These are phyloP conservation scores for Sugiyamaella floridensis DNA, from an alignment of 805 yeast genomes.

Conservation along the genomic window DNA sequence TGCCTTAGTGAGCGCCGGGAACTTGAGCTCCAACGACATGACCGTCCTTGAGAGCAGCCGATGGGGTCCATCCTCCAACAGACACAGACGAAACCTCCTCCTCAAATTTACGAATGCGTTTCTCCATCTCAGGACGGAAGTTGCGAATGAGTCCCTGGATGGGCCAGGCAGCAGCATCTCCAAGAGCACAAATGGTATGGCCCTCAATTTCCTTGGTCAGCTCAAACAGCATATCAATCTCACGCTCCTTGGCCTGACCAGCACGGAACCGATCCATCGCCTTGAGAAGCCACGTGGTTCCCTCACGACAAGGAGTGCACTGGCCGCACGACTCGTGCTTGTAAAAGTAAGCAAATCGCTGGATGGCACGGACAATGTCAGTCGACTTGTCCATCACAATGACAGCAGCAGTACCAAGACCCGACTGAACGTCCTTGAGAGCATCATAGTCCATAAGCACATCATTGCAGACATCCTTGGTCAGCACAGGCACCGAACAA, in stretches of 20 bases:
- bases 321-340: constrained; percentile 93
- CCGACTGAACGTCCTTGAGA: constrained; percentile 75
- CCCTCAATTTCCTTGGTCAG: constrained; percentile 84
- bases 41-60: constrained; percentile 55
- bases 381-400: constrained; percentile 85
- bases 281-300: constrained; percentile 76
- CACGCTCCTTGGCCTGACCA: constrained; percentile 76
- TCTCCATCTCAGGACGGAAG: constrained; percentile 76
- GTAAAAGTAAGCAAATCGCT: constrained; percentile 75
- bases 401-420: constrained; percentile 89
- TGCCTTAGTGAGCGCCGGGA: constrained; percentile 20
- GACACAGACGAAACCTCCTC: constrained; percentile 42
- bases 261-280: constrained; percentile 75
- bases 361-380: constrained; percentile 79
- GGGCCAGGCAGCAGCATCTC: constrained; percentile 94
- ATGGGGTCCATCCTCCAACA: constrained; percentile 74
- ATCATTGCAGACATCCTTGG: constrained; percentile 56
- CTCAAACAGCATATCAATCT: constrained; percentile 79
- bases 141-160: constrained; percentile 81
- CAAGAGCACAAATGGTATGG: constrained; percentile 86
- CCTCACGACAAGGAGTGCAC: constrained; percentile 93
- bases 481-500: constrained; percentile 76
- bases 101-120: constrained; percentile 61
- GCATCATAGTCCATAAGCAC: constrained; percentile 86
- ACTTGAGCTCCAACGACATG: constrained; percentile 43